Percentiles rank a stretch among this genome's conserved stretches.
These are phyloP conservation scores for Candida sp. DNA, from an alignment of 1,139 yeast species.

Conservation along the genomic window DNA sequence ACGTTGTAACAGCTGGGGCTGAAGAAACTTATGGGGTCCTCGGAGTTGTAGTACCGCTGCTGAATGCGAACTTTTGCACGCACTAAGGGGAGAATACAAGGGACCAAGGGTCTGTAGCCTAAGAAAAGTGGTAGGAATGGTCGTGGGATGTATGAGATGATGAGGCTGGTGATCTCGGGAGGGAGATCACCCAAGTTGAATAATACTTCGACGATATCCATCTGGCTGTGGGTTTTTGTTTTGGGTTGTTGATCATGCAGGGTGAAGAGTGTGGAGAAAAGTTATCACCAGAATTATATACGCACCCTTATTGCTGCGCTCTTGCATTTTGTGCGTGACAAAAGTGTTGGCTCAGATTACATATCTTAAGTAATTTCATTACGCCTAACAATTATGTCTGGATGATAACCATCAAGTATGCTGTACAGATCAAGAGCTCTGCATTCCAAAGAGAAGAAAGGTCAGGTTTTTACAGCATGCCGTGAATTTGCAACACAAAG, in stretches of 20 bases:
- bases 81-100: background rate
- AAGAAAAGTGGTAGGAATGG: background rate
- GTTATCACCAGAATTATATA: background rate
- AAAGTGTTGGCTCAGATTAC: no score
- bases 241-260: background rate
- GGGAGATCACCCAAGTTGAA: background rate
- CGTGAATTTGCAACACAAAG: no score
- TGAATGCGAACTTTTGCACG: background rate
- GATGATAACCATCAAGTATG: no score
- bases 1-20: background rate
- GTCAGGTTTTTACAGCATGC: no score
- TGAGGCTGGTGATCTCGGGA: background rate
- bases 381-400: no score
- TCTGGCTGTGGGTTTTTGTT: background rate
- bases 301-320: no score
- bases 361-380: no score
- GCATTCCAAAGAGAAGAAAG: no score
- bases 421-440: no score
- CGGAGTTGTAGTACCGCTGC: background rate
- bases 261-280: background rate
- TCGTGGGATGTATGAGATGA: background rate
- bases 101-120: background rate
- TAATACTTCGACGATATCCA: background rate
- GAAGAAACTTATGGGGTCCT: background rate
- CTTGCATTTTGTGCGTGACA: no score